A percentile compares a stretch with the other conserved stretches of the same genome.
Conservation (phyloP, 1,284 basidiomycete genomes). For the Apiotrichum brassicae region DNA sequence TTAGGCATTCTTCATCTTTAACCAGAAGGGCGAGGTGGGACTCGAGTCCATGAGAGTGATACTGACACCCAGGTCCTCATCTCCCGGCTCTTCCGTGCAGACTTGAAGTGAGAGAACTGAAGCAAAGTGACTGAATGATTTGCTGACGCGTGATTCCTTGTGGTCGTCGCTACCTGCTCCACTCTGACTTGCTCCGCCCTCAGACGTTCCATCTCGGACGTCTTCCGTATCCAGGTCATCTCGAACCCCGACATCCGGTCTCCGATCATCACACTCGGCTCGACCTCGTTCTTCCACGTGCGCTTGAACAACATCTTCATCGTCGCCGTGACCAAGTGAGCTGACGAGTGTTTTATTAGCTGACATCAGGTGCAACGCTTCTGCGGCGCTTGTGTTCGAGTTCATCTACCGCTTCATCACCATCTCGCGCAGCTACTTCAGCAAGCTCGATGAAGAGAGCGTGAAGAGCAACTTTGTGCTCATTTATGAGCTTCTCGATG, state of each 20-base stretch:
- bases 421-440: conserved; percentile 91
- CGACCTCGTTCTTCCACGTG: conserved; percentile 96
- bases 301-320: conserved; percentile 90
- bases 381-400: conserved; percentile 96
- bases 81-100: conserved; percentile 82
- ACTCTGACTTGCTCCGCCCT: not conserved
- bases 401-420: conserved; percentile 93
- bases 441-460: conserved; percentile 93
- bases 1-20: conserved; percentile 96
- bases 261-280: conserved; percentile 95
- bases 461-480: conserved; percentile 99
- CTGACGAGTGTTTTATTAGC: conserved; percentile 2
- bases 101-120: conserved; percentile 68
- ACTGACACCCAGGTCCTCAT: conserved; percentile 67
- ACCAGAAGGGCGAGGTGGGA: conserved; percentile 89
- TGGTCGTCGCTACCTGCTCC: not conserved
- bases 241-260: conserved; percentile 94
- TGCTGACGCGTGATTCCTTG: too few relatives aligned
- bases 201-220: conserved; percentile 94
- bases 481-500: conserved; percentile 92
- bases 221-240: conserved; percentile 96
- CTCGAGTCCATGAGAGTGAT: not conserved
- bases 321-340: conserved; percentile 89
- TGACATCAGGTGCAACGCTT: conserved; percentile 73
- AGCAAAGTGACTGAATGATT: too few relatives aligned